phyloP scores from a whole-genome alignment of 768 basidiomycete species.

The Auriscalpium microsporum region DNA sequence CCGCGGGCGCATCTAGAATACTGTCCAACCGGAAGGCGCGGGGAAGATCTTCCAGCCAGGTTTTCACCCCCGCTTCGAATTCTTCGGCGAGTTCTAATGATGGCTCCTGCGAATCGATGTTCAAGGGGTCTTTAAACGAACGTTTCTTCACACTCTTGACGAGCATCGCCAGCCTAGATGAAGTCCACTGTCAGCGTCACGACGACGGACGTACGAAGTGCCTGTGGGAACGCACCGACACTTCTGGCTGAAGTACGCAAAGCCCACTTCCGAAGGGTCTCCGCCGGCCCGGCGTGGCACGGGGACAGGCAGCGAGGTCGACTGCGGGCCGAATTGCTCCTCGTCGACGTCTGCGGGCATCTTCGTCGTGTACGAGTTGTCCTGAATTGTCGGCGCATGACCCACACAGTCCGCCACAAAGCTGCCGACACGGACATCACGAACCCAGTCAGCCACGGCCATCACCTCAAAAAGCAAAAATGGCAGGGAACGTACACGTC shows the following conservation, averaged over 20 bases:
- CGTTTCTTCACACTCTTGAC: slow-evolving; percentile 54
- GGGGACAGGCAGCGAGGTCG: slow-evolving; percentile 36
- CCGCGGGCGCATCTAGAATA: slow-evolving; percentile 22
- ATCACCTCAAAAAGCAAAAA: not conserved
- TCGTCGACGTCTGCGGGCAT: slow-evolving; percentile 53
- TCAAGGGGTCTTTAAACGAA: slow-evolving; percentile 29
- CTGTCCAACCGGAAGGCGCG: slow-evolving; percentile 36
- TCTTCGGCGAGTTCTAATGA: slow-evolving; percentile 55
- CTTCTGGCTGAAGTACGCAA: slow-evolving; percentile 45
- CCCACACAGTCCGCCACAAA: slow-evolving; percentile 64
- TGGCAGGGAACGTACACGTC: slow-evolving; percentile 49
- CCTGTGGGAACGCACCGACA: slow-evolving; percentile 37
- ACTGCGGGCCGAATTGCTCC: slow-evolving; percentile 38
- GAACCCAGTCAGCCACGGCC: not conserved
- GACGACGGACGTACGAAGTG: too few species aligned
- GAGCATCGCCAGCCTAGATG: slow-evolving; percentile 47
- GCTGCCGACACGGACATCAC: slow-evolving; percentile 26
- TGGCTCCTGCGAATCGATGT: slow-evolving; percentile 25
- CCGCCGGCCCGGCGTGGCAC: slow-evolving; percentile 15
- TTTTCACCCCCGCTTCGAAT: slow-evolving; percentile 48
- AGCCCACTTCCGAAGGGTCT: slow-evolving; percentile 25
- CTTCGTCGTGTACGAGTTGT: slow-evolving; percentile 45
- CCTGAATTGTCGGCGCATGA: slow-evolving; percentile 50
- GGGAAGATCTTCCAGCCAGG: slow-evolving; percentile 48
- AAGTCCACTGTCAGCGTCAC: not conserved